Conservation (phyloP, 306 rosid species). For the Malus asiatica region DNA sequence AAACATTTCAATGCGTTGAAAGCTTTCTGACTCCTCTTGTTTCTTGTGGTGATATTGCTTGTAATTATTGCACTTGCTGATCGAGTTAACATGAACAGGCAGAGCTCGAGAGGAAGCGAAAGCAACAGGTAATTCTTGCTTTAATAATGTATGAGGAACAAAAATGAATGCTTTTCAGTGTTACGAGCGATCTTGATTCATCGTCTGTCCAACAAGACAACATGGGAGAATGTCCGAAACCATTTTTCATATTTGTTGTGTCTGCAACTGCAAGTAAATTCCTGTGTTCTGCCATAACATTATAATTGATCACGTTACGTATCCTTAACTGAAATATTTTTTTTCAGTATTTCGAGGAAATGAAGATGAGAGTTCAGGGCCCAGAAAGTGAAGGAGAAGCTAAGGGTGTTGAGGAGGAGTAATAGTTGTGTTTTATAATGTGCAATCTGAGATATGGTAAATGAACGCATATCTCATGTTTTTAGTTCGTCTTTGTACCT, state of each 20-base stretch:
- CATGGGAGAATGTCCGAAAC: not conserved
- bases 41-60: not conserved
- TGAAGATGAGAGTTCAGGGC: conserved; percentile 42
- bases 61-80: conserved; percentile 9
- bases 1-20: not conserved
- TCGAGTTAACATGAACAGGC: conserved; percentile 34
- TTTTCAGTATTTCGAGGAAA: conserved; percentile 55
- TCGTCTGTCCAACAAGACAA: not conserved
- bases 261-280: not conserved
- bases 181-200: not conserved
- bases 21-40: not conserved
- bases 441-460: not conserved
- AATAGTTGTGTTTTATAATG: conserved; percentile 50
- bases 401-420: conserved; percentile 50
- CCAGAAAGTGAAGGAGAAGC: conserved; percentile 50
- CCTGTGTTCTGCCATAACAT: not conserved
- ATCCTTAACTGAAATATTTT: not conserved
- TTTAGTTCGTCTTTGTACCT: not conserved
- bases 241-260: not conserved
- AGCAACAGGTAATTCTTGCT: conserved; percentile 54
- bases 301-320: not conserved
- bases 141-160: not conserved
- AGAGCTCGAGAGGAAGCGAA: conserved; percentile 58
- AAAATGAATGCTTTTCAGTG: not conserved
- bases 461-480: not conserved